phyloP scores from a whole-genome alignment of 768 basidiomycete genomes.

The Sarcomyxa edulis region DNA sequence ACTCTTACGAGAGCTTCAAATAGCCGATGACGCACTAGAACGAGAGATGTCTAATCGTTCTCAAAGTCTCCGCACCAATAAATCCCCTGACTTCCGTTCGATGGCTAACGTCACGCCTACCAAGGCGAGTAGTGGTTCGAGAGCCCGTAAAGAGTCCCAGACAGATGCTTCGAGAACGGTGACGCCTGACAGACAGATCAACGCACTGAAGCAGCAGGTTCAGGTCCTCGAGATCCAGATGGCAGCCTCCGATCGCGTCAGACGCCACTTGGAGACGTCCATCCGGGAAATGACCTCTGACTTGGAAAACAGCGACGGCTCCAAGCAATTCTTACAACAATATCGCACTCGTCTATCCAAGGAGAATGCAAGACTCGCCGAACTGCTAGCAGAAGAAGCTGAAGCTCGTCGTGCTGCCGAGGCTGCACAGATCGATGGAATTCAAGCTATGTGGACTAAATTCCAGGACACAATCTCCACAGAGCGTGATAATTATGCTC shows the following conservation, averaged over 20 bases:
- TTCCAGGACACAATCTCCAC: slow-evolving; percentile 53
- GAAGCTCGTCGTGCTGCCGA: slow-evolving; percentile 58
- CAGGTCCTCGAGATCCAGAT: slow-evolving; percentile 65
- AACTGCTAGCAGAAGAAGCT: slow-evolving; percentile 57
- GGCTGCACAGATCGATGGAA: slow-evolving; percentile 56
- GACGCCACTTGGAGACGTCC: slow-evolving; percentile 57
- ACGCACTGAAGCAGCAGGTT: slow-evolving; percentile 55
- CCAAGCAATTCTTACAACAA: slow-evolving; percentile 55
- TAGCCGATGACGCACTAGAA: slow-evolving; percentile 51
- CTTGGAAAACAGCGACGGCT: slow-evolving; percentile 60
- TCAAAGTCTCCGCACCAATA: slow-evolving; percentile 25
- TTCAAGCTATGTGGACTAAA: slow-evolving; percentile 63
- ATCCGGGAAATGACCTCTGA: slow-evolving; percentile 56
- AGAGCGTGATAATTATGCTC: slow-evolving; percentile 57
- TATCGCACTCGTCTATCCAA: slow-evolving; percentile 50
- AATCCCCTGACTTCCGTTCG: slow-evolving; percentile 28
- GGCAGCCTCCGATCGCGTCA: slow-evolving; percentile 60
- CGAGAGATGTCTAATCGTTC: slow-evolving; percentile 42
- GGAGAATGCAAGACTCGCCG: slow-evolving; percentile 50
- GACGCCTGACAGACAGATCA: slow-evolving; percentile 42
- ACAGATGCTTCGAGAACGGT: slow-evolving; percentile 26
- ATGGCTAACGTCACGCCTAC: slow-evolving; percentile 44
- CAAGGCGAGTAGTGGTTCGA: slow-evolving; percentile 30
- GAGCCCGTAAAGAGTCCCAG: slow-evolving; percentile 29
- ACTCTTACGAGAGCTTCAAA: slow-evolving; percentile 57